A percentile compares a stretch with the other conserved stretches of the same genome.
Conservation (phyloP, 2,329 filamentous ascomycete genomes). For the Talaromyces atroroseus region DNA sequence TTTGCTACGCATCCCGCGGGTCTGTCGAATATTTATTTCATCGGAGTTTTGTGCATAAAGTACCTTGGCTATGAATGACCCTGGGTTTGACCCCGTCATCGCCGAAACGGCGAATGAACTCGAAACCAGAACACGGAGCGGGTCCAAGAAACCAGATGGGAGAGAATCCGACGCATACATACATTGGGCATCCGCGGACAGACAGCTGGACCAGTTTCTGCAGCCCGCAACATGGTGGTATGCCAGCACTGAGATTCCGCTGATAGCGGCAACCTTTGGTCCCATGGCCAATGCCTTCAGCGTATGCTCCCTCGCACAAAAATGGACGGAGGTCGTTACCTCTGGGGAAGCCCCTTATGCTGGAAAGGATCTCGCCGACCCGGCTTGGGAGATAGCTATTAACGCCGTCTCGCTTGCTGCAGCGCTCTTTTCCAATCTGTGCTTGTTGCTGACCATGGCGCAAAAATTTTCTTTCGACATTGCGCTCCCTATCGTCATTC, state of each 20-base stretch:
- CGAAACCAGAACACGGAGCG: conserved; percentile 34
- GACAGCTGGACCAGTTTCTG: conserved; percentile 23
- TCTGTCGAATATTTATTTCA: no score
- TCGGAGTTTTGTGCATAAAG: no score
- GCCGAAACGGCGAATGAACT: conserved; percentile 38
- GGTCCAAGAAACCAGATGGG: conserved; percentile 26
- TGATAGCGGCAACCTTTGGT: conserved; percentile 52
- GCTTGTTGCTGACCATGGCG: conserved; percentile 56
- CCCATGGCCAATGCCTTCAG: conserved; percentile 53
- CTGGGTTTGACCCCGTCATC: conserved; percentile 48
- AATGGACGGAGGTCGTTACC: conserved; percentile 52
- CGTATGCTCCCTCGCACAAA: conserved; percentile 51
- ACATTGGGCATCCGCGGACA: conserved; percentile 6
- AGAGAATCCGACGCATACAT: conserved; percentile 24
- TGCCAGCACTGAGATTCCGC: conserved; percentile 53
- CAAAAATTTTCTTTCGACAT: conserved; percentile 49
- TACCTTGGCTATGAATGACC: conserved; percentile 44
- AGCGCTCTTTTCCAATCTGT: conserved; percentile 51
- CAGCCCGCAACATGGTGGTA: conserved; percentile 53
- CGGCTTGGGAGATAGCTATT: conserved; percentile 43
- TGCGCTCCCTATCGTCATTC: conserved; percentile 55
- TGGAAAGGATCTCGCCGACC: background rate
- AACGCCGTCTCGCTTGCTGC: conserved; percentile 53
- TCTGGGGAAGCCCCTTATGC: conserved; percentile 23
- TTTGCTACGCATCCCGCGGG: no score